phyloP scores from a whole-genome alignment of 2,329 filamentous ascomycete species.

The Aspergillus uvarum region DNA sequence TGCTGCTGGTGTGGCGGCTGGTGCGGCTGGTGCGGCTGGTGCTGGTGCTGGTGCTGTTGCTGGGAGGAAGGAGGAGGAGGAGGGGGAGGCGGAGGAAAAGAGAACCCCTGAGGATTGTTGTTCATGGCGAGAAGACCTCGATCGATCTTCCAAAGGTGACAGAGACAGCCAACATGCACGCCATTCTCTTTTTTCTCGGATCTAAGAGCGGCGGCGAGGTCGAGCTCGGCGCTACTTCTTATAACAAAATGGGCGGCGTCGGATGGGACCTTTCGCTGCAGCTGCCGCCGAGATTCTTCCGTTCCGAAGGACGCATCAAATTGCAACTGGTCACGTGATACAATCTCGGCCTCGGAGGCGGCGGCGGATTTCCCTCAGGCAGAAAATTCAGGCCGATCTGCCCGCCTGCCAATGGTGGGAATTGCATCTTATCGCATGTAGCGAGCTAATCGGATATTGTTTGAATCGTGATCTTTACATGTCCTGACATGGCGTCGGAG shows the following conservation, averaged over 20 bases:
- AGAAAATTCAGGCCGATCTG: conserved; percentile 20
- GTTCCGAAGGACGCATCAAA: conserved; percentile 14
- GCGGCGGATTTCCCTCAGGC: not conserved
- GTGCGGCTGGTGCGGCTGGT: conserved; percentile 22
- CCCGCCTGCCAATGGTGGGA: conserved; percentile 23
- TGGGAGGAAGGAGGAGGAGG: conserved; percentile 33
- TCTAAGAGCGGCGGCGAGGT: not conserved
- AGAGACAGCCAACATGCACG: conserved; percentile 24
- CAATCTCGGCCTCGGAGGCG: not conserved
- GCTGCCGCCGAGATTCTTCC: conserved; percentile 21
- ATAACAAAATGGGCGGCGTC: conserved; percentile 8
- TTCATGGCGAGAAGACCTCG: conserved; percentile 34
- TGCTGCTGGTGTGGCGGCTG: conserved; percentile 20
- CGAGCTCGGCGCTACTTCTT: not conserved
- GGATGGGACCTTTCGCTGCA: conserved; percentile 1
- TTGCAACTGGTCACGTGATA: conserved; percentile 12
- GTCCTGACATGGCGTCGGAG: not conserved
- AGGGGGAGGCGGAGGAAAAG: conserved; percentile 48
- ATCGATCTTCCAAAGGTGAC: conserved; percentile 19
- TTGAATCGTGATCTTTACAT: not conserved
- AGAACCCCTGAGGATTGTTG: conserved; percentile 40
- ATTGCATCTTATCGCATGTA: conserved; percentile 3
- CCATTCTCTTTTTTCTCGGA: conserved; percentile 21
- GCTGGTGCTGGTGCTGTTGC: conserved; percentile 21
- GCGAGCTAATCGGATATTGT: conserved; percentile 1